Evolutionary conservation across 805 yeast genomes (phyloP), one percentile per base, ranked within the genome.

Genomic region (Metschnikowia cubensis): DNA sequence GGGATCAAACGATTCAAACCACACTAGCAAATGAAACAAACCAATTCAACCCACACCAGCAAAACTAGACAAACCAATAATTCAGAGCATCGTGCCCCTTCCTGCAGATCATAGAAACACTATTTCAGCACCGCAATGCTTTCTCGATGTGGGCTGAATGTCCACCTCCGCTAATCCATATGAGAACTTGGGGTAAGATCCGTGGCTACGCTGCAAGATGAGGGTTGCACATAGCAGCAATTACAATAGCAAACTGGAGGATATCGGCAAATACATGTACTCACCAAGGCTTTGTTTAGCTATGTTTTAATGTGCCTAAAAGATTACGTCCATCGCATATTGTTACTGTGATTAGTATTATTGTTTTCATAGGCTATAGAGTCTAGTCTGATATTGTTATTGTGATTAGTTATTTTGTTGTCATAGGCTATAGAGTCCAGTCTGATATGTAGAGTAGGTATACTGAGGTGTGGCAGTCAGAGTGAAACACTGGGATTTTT

Each of bases 141-240:
- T 40, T 29, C 11, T 8, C 17, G 21, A 42, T 21, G 33, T 22
- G 40, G 10, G 4, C 34, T 41, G 29, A 15, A 25, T 8, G 31
- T 6, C 22, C 20, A 35, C 18, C 15, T 32, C 37, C 37, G 37
- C 18, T 31, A 41, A 10, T 34, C 22, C 39, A 22, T 35, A 34
- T 18, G 46, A 43, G 22, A 35, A 11, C 15, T 39, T 43, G 46
- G 46, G 46, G 46, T 35, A 29, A 34, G 25, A 34, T 35, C 46
- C 40, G 46, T 40, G 46, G 46, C 34, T 35, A 20, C 25, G 18
- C 21, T 18, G 31, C n/a, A 21, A 20, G 37, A 42, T n/a, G 6
- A 18, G 31, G 10, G 33, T 20, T 42, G 37, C 36, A 33, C 25
- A 7, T 38, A 14, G 22, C 10, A 18, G 42, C 7, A 38, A 22